Conservation (phyloP, 495 filamentous ascomycete genomes). For the Penicillium turbatum region DNA sequence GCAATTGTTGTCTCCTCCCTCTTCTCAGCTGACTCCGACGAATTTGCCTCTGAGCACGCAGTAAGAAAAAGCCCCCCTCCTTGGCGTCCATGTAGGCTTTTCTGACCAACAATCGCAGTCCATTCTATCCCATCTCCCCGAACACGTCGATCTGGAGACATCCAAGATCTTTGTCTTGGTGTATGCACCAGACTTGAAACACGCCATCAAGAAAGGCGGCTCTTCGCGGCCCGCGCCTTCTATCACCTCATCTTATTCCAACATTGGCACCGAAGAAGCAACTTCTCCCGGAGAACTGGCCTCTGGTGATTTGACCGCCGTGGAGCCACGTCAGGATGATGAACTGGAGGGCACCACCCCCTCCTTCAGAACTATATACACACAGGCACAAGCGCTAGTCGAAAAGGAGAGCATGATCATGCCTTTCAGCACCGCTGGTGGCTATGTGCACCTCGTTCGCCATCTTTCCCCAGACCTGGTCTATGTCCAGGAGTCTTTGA, state of each 20-base stretch:
- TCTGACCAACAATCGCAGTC: slow-evolving; percentile 54
- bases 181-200: slow-evolving; percentile 76
- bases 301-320: slow-evolving; percentile 47
- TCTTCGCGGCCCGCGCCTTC: slow-evolving; percentile 52
- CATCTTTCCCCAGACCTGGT: slow-evolving; percentile 78
- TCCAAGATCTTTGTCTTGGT: slow-evolving; percentile 81
- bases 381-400: slow-evolving; percentile 69
- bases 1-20: slow-evolving; percentile 79
- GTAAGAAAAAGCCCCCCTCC: slow-evolving; percentile 48
- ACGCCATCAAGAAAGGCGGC: slow-evolving; percentile 42
- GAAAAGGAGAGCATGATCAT: slow-evolving; percentile 81
- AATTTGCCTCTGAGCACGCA: slow-evolving; percentile 67
- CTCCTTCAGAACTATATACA: slow-evolving; percentile 70
- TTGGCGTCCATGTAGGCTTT: slow-evolving; percentile 3
- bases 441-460: slow-evolving; percentile 77
- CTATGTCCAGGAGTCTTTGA: slow-evolving; percentile 76
- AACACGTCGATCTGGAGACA: slow-evolving; percentile 61
- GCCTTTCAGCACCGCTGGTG: slow-evolving; percentile 73
- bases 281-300: slow-evolving; percentile 62
- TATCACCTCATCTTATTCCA: slow-evolving; percentile 80
- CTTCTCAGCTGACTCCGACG: slow-evolving; percentile 53
- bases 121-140: slow-evolving; percentile 81
- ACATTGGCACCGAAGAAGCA: slow-evolving; percentile 73
- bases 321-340: slow-evolving; percentile 42
- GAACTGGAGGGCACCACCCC: slow-evolving; percentile 40